phyloP scores from a whole-genome alignment of 148 eudicot species.

The Talinum fruticosum region DNA sequence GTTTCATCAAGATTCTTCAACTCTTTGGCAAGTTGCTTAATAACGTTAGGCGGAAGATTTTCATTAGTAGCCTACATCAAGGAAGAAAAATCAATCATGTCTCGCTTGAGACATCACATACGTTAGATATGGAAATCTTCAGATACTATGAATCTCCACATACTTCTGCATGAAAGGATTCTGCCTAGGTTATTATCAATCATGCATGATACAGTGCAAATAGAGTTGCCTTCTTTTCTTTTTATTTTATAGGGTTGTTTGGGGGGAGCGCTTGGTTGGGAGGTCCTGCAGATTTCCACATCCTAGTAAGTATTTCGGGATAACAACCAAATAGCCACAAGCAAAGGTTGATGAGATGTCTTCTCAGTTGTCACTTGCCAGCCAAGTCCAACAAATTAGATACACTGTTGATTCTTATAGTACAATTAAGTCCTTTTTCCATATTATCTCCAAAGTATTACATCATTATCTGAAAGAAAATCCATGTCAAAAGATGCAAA shows the following conservation, averaged over 20 bases:
- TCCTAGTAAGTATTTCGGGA: too few relatives aligned
- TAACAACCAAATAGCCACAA: background rate
- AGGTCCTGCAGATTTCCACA: too few relatives aligned
- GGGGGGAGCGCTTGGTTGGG: too few relatives aligned
- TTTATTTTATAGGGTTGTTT: too few relatives aligned
- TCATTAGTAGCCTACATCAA: constrained; percentile 84
- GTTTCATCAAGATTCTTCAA: constrained; percentile 95
- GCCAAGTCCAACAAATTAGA: background rate
- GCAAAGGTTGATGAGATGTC: background rate
- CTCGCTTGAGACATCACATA: background rate
- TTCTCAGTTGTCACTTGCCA: background rate
- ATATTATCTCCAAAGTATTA: background rate
- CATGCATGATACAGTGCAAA: too few relatives aligned
- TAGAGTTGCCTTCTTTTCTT: too few relatives aligned
- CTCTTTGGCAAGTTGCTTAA: constrained; percentile 91
- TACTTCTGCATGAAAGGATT: background rate
- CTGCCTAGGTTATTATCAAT: too few relatives aligned
- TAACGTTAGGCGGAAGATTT: constrained; percentile 95
- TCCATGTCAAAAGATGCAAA: background rate
- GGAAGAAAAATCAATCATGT: background rate
- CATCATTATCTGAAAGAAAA: background rate
- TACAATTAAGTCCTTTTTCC: background rate
- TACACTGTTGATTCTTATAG: too few relatives aligned
- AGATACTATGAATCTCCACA: background rate
- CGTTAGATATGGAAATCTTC: too few relatives aligned